Conservation (phyloP, 1,139 yeast genomes). For the Taphrina deformans region DNA sequence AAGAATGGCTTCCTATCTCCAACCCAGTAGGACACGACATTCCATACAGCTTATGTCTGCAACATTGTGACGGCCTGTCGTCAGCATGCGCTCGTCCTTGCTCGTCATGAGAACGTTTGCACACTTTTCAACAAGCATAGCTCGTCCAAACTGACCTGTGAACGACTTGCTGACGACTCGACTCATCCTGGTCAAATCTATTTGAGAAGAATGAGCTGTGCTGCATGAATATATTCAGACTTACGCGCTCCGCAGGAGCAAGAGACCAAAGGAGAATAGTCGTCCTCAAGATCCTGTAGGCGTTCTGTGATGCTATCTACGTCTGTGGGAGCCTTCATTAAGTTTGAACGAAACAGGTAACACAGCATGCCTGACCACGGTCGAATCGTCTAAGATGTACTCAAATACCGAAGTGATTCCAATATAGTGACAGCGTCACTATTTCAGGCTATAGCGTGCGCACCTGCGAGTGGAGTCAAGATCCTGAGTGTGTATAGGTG, state of each 20-base stretch:
- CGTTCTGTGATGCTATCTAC: background rate
- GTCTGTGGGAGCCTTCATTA: background rate
- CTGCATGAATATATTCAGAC: too few species aligned
- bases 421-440: too few species aligned
- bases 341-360: background rate
- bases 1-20: slow-evolving; percentile 3
- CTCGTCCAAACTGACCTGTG: slow-evolving; percentile 17
- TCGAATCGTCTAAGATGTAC: too few species aligned
- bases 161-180: slow-evolving; percentile 2
- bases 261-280: background rate
- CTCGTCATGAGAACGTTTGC: background rate
- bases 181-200: background rate
- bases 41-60: slow-evolving; percentile 7
- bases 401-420: too few species aligned
- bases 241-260: background rate
- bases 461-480: too few species aligned
- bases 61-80: slow-evolving; percentile 18
- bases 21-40: slow-evolving; percentile 7
- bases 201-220: too few species aligned
- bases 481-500: too few species aligned
- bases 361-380: background rate
- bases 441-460: too few species aligned
- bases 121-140: slow-evolving; percentile 1
- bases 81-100: slow-evolving; percentile 6
- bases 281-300: background rate